Percentiles rank a stretch among this genome's conserved stretches.
Conservation (phyloP, 2,329 filamentous ascomycete genomes). For the Chaetomium olivaceum region DNA sequence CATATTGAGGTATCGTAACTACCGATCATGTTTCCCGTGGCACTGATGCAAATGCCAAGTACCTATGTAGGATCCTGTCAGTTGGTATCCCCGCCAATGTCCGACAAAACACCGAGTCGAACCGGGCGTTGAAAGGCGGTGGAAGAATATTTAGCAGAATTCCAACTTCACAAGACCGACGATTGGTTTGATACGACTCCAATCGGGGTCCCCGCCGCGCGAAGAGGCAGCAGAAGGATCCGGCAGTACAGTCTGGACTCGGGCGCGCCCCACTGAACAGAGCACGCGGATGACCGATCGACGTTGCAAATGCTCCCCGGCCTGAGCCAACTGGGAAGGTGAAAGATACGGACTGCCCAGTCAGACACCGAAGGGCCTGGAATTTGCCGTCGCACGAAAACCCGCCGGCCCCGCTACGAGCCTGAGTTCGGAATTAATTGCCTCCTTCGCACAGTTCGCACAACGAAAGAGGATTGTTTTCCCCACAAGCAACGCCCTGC, state of each 20-base stretch:
- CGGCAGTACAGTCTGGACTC: not conserved
- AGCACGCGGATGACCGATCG: slow-evolving; percentile 1
- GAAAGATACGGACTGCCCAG: slow-evolving; percentile 2
- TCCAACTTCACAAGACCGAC: not conserved
- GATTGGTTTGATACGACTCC: not conserved
- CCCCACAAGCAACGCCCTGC: not conserved
- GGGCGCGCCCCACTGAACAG: not conserved
- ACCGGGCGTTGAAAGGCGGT: not conserved
- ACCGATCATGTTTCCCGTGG: not conserved
- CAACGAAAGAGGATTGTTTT: not conserved
- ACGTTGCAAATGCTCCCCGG: not conserved
- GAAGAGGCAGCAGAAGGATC: not conserved
- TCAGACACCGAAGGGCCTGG: not conserved
- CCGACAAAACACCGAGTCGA: not conserved
- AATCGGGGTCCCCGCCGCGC: not conserved
- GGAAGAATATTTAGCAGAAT: slow-evolving; percentile 4
- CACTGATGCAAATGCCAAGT: not conserved
- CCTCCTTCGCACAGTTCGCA: not conserved
- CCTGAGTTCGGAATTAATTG: not conserved
- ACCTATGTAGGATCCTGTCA: not conserved
- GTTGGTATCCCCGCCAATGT: not conserved
- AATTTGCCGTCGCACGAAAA: not conserved
- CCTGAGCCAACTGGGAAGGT: slow-evolving; percentile 14
- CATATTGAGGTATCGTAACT: not conserved
- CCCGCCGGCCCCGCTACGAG: not conserved